phyloP scores from a whole-genome alignment of 2,329 filamentous ascomycete genomes.

The Stylonectria norvegica region DNA sequence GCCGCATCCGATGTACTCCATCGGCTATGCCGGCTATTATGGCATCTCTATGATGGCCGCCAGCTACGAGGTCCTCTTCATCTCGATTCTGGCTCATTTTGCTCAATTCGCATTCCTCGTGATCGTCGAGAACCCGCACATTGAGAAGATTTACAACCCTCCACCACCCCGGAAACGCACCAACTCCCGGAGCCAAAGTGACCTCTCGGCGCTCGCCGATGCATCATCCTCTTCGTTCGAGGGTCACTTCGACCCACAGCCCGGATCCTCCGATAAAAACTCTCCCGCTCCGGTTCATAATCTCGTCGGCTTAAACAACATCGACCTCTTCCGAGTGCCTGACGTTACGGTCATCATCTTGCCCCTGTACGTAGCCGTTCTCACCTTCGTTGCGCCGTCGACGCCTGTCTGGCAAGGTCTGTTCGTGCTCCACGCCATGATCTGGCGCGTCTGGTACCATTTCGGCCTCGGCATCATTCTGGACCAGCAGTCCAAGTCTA shows the following conservation, averaged over 20 bases:
- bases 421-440: conserved; percentile 75
- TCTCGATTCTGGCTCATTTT: conserved; percentile 90
- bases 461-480: conserved; percentile 83
- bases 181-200: conserved; percentile 32
- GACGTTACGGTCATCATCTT: conserved; percentile 79
- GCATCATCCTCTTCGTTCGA: conserved; percentile 21
- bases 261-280: conserved; percentile 27
- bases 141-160: conserved; percentile 95
- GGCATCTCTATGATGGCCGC: conserved; percentile 97
- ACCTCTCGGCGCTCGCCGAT: conserved; percentile 27
- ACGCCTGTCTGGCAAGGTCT: conserved; percentile 71
- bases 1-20: conserved; percentile 97
- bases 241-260: conserved; percentile 16
- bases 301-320: conserved; percentile 75
- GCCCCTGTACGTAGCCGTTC: conserved; percentile 67
- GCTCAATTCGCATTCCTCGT: conserved; percentile 92
- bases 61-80: conserved; percentile 95
- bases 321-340: conserved; percentile 84
- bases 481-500: conserved; percentile 79
- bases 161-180: conserved; percentile 67
- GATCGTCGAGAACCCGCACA: conserved; percentile 92
- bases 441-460: conserved; percentile 90
- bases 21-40: conserved; percentile 96
- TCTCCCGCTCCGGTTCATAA: conserved; percentile 72
- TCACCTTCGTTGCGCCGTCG: conserved; percentile 74